Evolutionary conservation across 2,329 filamentous ascomycete species (phyloP).

Genomic region (Stachybotrys chartarum): DNA sequence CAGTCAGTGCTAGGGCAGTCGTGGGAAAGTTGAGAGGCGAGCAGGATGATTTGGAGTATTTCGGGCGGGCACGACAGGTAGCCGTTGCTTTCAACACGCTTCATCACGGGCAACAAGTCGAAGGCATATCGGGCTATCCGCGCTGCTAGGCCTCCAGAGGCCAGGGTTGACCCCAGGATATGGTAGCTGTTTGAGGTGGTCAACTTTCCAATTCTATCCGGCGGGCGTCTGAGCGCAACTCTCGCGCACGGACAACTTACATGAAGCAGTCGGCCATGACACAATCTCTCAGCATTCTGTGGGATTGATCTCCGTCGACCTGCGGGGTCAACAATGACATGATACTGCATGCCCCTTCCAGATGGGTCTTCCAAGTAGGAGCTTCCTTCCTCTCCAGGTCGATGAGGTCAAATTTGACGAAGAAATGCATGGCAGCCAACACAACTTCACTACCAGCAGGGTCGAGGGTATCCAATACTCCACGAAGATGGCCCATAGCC

Average conservation of each 20-base stretch:
- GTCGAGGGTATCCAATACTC: constrained; percentile 29
- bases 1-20: constrained; percentile 23
- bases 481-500: constrained; percentile 35
- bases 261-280: constrained; percentile 41
- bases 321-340: constrained; percentile 26
- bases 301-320: constrained; percentile 18
- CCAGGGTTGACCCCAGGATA: constrained; percentile 30
- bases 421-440: constrained; percentile 41
- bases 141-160: constrained; percentile 27
- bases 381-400: constrained; percentile 35
- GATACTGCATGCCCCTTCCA: constrained; percentile 37
- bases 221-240: background rate
- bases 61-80: constrained; percentile 35
- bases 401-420: constrained; percentile 44
- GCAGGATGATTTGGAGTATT: constrained; percentile 37
- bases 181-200: constrained; percentile 26
- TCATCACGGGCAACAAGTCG: constrained; percentile 30
- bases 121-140: constrained; percentile 31
- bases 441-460: constrained; percentile 36
- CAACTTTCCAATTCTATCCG: constrained; percentile 1
- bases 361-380: constrained; percentile 37
- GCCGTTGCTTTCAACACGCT: constrained; percentile 33
- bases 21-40: constrained; percentile 35
- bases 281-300: constrained; percentile 32
- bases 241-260: constrained; percentile 18